These are phyloP conservation scores for Trichoderma breve DNA, from an alignment of 2,329 filamentous ascomycete species.

Conservation along the genomic window DNA sequence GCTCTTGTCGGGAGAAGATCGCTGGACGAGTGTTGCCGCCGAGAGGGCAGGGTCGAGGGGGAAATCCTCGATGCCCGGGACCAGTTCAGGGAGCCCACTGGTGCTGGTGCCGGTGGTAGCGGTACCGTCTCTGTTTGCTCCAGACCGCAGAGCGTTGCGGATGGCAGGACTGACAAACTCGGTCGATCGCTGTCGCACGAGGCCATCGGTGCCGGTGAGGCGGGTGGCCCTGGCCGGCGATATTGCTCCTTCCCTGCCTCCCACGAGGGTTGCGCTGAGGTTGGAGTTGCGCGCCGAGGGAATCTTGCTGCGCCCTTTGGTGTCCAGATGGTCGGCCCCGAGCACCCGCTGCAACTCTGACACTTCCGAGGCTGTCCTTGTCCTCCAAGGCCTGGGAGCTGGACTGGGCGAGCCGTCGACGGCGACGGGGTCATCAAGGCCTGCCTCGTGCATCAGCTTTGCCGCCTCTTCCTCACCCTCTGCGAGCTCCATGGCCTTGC, in stretches of 20 bases:
- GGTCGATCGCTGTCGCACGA: neutral
- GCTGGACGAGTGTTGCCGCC: neutral
- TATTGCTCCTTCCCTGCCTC: conserved; percentile 1
- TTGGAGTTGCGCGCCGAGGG: conserved; percentile 7
- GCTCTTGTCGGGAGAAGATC: conserved; percentile 48
- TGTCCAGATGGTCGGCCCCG: conserved; percentile 33
- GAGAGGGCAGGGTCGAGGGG: conserved; percentile 31
- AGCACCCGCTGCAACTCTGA: conserved; percentile 30
- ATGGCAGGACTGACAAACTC: neutral
- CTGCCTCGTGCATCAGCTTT: conserved; percentile 28
- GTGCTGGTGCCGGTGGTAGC: neutral
- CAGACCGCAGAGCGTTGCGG: neutral
- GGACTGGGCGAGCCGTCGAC: conserved; percentile 52
- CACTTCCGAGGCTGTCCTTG: conserved; percentile 34
- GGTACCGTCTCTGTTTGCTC: neutral
- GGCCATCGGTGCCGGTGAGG: neutral
- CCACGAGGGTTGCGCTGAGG: conserved; percentile 11
- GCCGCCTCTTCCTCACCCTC: conserved; percentile 30
- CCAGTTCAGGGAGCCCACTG: conserved; percentile 37
- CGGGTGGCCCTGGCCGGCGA: conserved; percentile 6
- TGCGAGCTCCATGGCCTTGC: conserved; percentile 42
- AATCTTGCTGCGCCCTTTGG: conserved; percentile 27
- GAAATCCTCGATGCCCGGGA: conserved; percentile 39
- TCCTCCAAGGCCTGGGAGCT: conserved; percentile 46
- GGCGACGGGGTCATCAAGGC: conserved; percentile 25